Base-by-base conservation (phyloP, 2,329 filamentous ascomycete genomes). In the Hypoxylon sp. region DNA sequence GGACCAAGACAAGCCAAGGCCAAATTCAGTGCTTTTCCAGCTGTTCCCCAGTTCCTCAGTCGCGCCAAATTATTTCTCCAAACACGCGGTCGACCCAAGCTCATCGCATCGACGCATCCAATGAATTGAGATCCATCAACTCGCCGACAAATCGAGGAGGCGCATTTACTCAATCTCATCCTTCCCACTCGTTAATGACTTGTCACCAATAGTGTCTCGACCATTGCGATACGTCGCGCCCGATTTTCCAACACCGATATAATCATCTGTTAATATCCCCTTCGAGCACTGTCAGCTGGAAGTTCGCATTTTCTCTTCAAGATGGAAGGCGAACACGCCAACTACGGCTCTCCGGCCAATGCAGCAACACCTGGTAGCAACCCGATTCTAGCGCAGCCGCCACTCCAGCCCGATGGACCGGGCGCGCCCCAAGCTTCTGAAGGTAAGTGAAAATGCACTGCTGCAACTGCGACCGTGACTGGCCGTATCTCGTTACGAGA, bases 261-360 rank as follows among this genome's bases (percentile, higher is more conserved):
- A 17, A 37, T 55, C 55, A 3, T 46, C 39, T 44, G 17, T 44
- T 11, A 44, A 46, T 27, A 55, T 19, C 55, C 35, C 47, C 59
- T 65, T 24, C 55, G 35, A 29, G 5, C 29, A 50, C 50, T 61
- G 7, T 55, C 63, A 52, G 27, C 55, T 54, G 27, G 27, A 48
- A 35, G 37, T 50, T 62, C 54, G 60, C 65, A 68, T 64, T 67
- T 35, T 52, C 46, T 73, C 68, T 70, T 74, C 76, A 81, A 77
- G 59, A 91, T 91, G 88, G 88, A 90, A 68, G 87, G 87, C 69
- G 82, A 84, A 72, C 82, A 85, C 68, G 80, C 84, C 74, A 86
- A 80, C 72, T 89, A 87, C 74, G 88, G 84, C 78, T 89, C 87
- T 69, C 85, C 88, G 53, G 83, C 81, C 72, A 86, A 86, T 75